Percentiles rank a stretch among this genome's conserved stretches.
These are phyloP conservation scores for Aspergillus glaucus DNA, from an alignment of 2,329 filamentous ascomycete genomes.

Conservation along the genomic window DNA sequence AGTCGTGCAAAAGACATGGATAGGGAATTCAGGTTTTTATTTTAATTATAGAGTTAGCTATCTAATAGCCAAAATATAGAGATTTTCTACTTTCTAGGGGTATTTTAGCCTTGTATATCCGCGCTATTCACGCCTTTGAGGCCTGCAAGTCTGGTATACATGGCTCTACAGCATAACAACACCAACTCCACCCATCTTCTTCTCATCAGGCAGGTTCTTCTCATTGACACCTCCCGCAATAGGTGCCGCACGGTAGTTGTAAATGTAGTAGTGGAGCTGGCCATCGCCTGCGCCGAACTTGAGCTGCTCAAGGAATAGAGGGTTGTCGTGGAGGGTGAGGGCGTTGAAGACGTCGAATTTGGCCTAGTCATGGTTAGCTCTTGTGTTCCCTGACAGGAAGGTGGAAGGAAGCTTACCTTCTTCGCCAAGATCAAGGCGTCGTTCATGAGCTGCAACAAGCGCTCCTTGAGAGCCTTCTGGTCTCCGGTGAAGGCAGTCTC, in stretches of 20 bases:
- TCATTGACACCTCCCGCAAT: conserved; percentile 79
- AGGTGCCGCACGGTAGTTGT: conserved; percentile 88
- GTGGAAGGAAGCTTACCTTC: conserved; percentile 41
- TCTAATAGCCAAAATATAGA: too few relatives aligned
- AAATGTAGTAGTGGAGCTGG: conserved; percentile 92
- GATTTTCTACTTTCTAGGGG: too few relatives aligned
- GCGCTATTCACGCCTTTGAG: background rate
- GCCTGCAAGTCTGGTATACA: background rate
- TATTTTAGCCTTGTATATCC: too few relatives aligned
- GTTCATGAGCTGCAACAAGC: conserved; percentile 72
- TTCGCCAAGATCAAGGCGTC: conserved; percentile 88
- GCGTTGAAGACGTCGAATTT: conserved; percentile 97
- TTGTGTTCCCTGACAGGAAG: background rate
- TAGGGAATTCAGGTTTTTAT: background rate
- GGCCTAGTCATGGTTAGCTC: conserved; percentile 34
- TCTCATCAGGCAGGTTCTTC: conserved; percentile 69
- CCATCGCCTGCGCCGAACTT: conserved; percentile 94
- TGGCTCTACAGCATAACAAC: conserved; percentile 66
- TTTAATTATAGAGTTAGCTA: background rate
- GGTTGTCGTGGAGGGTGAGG: conserved; percentile 87
- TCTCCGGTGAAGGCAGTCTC: conserved; percentile 61
- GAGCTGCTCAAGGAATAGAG: conserved; percentile 83
- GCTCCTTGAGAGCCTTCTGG: conserved; percentile 61
- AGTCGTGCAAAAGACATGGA: background rate
- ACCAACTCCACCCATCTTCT: conserved; percentile 77